Percentiles rank a stretch among this genome's conserved stretches.
Evolutionary conservation across 257 asterid species (phyloP).

Genomic region (Rhazya stricta): DNA sequence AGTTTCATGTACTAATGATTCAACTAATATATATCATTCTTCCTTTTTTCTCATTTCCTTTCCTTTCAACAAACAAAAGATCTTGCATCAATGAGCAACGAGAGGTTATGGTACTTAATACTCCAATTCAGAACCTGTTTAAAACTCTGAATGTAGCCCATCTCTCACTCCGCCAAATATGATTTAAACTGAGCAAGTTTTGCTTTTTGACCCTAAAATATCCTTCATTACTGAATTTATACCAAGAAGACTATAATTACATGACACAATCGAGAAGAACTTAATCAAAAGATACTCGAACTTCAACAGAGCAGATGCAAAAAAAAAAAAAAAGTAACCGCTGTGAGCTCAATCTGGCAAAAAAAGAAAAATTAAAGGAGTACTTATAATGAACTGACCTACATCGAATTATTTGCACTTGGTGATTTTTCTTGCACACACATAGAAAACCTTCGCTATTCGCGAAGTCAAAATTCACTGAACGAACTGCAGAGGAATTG

Average conservation of each 20-base stretch:
- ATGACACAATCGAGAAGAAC: background rate
- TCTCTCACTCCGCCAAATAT: background rate
- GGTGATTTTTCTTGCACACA: constrained; percentile 41
- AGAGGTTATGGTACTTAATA: too few species aligned
- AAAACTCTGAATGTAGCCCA: background rate
- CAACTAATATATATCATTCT: background rate
- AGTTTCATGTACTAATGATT: background rate
- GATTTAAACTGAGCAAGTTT: background rate
- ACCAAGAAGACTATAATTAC: background rate
- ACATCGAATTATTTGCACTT: constrained; percentile 31
- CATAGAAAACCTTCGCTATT: constrained; percentile 21
- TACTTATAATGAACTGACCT: constrained; percentile 20
- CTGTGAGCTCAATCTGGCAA: background rate
- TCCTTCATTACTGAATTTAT: background rate
- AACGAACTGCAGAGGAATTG: constrained; percentile 17
- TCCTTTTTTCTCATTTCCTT: background rate
- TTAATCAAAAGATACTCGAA: background rate
- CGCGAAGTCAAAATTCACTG: constrained; percentile 29
- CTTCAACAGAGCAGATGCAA: background rate
- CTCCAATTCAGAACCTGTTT: background rate
- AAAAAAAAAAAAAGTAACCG: background rate
- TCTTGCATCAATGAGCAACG: background rate
- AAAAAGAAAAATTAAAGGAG: background rate
- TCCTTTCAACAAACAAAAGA: background rate
- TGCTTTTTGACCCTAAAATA: background rate